Conservation (phyloP, 1,139 yeast species). For the Casaregolazyma suthepensis region DNA sequence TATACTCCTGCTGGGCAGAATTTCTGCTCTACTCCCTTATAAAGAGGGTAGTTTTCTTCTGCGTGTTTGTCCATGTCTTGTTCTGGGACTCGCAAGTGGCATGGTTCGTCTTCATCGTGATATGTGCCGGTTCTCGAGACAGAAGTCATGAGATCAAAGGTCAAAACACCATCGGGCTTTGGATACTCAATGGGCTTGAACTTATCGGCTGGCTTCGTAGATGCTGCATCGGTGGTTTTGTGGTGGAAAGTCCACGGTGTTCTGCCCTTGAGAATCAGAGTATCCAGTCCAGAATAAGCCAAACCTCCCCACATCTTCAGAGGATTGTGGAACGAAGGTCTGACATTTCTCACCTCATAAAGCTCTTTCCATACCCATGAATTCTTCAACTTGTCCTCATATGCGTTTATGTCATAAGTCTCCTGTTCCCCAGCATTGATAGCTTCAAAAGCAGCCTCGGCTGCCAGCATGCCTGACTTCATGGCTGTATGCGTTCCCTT, state of each 20-base stretch:
- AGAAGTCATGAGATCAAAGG: constrained; percentile 86
- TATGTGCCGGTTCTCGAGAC: constrained; percentile 94
- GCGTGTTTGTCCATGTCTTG: constrained; percentile 70
- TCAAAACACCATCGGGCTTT: constrained; percentile 84
- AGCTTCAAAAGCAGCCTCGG: constrained; percentile 67
- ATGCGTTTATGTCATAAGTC: constrained; percentile 34
- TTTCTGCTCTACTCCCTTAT: constrained; percentile 78
- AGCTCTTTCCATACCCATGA: constrained; percentile 89
- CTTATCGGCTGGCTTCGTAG: constrained; percentile 61
- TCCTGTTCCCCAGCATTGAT: constrained; percentile 41
- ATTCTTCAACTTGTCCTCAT: constrained; percentile 56
- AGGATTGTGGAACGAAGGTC: constrained; percentile 79
- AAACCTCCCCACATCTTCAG: constrained; percentile 76
- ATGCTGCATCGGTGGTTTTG: constrained; percentile 61
- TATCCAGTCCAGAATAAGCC: constrained; percentile 76
- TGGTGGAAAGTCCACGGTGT: constrained; percentile 86
- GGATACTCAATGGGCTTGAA: constrained; percentile 77
- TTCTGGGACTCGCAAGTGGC: constrained; percentile 71
- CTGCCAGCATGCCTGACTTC: constrained; percentile 92
- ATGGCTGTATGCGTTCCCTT: constrained; percentile 98
- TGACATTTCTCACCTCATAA: constrained; percentile 73
- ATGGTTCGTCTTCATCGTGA: constrained; percentile 90
- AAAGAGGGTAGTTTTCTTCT: constrained; percentile 60
- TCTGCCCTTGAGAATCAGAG: constrained; percentile 67
- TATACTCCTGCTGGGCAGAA: constrained; percentile 99